Evolutionary conservation across 2,329 filamentous ascomycete genomes (phyloP).

Genomic region (Taxawa tesnikishii): DNA sequence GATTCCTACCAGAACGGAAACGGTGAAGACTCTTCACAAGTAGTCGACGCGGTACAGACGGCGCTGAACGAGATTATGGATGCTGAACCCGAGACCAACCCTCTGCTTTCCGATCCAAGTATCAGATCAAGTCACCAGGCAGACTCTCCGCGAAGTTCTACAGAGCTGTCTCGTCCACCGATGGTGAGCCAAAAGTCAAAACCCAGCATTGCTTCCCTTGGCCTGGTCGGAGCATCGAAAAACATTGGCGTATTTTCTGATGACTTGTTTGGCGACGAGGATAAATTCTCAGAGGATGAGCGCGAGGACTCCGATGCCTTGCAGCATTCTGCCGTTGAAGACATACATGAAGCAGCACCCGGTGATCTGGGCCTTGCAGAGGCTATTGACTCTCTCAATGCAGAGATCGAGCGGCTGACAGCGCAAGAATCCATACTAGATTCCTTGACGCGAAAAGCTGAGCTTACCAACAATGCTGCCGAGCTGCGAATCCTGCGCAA

Average conservation of each 20-base stretch:
- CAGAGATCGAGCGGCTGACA: constrained; percentile 78
- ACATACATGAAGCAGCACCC: constrained; percentile 86
- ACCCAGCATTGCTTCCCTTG: constrained; percentile 81
- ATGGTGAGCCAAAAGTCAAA: constrained; percentile 43
- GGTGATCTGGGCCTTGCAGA: constrained; percentile 89
- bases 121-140: constrained; percentile 41
- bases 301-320: constrained; percentile 57
- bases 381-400: constrained; percentile 76
- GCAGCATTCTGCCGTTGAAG: constrained; percentile 56
- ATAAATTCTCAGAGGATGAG: constrained; percentile 75
- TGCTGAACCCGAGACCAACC: constrained; percentile 53
- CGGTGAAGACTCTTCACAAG: constrained; percentile 55
- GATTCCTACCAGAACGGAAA: constrained; percentile 39
- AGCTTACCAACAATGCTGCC: constrained; percentile 91
- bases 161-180: constrained; percentile 38
- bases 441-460: constrained; percentile 83
- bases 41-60: constrained; percentile 86
- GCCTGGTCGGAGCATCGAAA: constrained; percentile 75
- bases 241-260: constrained; percentile 88
- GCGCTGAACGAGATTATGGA: constrained; percentile 89
- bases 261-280: constrained; percentile 83
- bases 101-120: constrained; percentile 46
- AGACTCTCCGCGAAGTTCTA: constrained; percentile 19
- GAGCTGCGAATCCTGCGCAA: constrained; percentile 87
- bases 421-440: constrained; percentile 87